Evolutionary conservation across 352 stramenopile genomes (phyloP).

Genomic region (Pythium oligandrum): DNA sequence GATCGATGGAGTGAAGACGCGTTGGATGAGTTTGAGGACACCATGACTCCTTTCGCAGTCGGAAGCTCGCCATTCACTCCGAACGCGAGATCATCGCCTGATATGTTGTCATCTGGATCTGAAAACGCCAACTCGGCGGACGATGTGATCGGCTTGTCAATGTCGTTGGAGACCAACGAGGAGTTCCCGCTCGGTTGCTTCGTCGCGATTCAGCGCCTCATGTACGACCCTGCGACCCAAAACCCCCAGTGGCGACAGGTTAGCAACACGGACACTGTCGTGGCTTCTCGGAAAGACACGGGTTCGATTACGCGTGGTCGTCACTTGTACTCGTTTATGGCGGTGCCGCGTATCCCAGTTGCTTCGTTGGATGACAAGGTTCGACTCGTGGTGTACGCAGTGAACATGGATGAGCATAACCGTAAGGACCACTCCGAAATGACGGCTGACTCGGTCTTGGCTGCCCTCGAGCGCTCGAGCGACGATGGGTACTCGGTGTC

Average conservation of each 20-base stretch:
- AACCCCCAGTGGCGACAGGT: slow-evolving; percentile 62
- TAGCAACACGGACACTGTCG: slow-evolving; percentile 78
- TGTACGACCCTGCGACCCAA: slow-evolving; percentile 30
- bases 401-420: slow-evolving; percentile 30
- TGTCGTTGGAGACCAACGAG: slow-evolving; percentile 81
- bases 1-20: slow-evolving; percentile 55
- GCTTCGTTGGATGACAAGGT: slow-evolving; percentile 53
- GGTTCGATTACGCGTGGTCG: slow-evolving; percentile 21
- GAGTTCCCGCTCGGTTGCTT: slow-evolving; percentile 71
- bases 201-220: slow-evolving; percentile 71
- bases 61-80: slow-evolving; percentile 22
- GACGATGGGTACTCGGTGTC: slow-evolving; percentile 18
- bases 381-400: slow-evolving; percentile 71
- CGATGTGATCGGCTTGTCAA: slow-evolving; percentile 76
- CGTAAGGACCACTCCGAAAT: slow-evolving; percentile 57
- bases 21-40: slow-evolving; percentile 31
- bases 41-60: slow-evolving; percentile 34
- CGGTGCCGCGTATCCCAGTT: slow-evolving; percentile 72
- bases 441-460: slow-evolving; percentile 65
- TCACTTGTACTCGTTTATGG: slow-evolving; percentile 78
- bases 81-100: slow-evolving; percentile 14
- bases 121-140: slow-evolving; percentile 21
- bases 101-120: background rate
- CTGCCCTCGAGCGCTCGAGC: slow-evolving; percentile 56
- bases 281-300: slow-evolving; percentile 51